Conservation (phyloP, 257 asterid genomes). For the Solanum chmielewskii region DNA sequence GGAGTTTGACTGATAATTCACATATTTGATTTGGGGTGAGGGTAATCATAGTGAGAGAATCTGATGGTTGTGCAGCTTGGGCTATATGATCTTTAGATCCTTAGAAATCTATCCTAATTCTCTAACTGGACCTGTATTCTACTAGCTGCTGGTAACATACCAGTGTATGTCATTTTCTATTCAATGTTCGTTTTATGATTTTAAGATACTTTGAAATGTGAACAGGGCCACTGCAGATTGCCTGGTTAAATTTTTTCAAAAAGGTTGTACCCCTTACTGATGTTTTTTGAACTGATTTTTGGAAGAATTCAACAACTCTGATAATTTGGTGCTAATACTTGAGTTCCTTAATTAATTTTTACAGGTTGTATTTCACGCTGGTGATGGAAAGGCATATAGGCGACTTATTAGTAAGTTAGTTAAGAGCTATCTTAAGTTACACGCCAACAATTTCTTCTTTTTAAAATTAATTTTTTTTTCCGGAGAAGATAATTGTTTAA, state of each 20-base stretch:
- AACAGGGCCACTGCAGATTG: constrained; percentile 48
- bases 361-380: constrained; percentile 51
- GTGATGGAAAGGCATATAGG: constrained; percentile 59
- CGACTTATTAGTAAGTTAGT: constrained; percentile 54
- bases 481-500: background rate
- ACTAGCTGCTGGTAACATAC: background rate
- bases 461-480: background rate
- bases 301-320: background rate
- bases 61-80: background rate
- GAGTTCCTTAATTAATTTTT: background rate
- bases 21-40: background rate
- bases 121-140: background rate
- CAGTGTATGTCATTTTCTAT: background rate
- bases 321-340: background rate
- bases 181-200: background rate
- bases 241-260: constrained; percentile 57
- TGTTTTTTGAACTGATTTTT: background rate
- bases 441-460: background rate
- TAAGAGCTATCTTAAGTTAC: background rate
- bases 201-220: constrained; percentile 7
- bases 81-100: background rate
- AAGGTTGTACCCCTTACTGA: constrained; percentile 29
- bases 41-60: background rate
- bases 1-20: background rate
- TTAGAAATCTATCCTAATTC: background rate